Conservation (phyloP, 768 basidiomycete genomes). For the Lactarius indigo region DNA sequence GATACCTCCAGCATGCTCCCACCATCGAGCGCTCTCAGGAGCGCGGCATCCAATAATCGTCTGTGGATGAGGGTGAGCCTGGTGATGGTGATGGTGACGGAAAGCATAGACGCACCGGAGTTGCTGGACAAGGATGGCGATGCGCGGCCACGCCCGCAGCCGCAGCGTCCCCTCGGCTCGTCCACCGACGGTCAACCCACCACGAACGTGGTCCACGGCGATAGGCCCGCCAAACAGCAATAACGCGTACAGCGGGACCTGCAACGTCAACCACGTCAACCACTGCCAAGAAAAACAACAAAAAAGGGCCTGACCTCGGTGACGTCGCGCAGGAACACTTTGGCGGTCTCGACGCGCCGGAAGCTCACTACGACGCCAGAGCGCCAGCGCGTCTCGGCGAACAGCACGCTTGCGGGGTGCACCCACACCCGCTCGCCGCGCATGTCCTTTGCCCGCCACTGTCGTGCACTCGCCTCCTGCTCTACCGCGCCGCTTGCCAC, state of each 20-base stretch:
- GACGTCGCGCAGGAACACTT: slow-evolving; percentile 82
- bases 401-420: slow-evolving; percentile 80
- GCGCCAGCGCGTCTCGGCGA: slow-evolving; percentile 67
- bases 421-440: slow-evolving; percentile 63
- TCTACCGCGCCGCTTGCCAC: slow-evolving; percentile 80
- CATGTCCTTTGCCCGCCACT: slow-evolving; percentile 80
- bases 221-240: slow-evolving; percentile 82
- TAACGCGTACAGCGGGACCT: slow-evolving; percentile 83
- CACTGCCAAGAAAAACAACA: background rate
- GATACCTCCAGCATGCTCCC: slow-evolving; percentile 47
- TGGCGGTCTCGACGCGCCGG: slow-evolving; percentile 74
- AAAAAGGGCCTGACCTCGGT: slow-evolving; percentile 58
- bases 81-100: background rate
- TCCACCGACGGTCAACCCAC: slow-evolving; percentile 64
- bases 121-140: slow-evolving; percentile 86
- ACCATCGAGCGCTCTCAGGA: slow-evolving; percentile 59
- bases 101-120: slow-evolving; percentile 50
- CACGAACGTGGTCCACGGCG: slow-evolving; percentile 71
- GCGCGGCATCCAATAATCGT: slow-evolving; percentile 64
- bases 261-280: background rate
- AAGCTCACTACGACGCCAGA: slow-evolving; percentile 82
- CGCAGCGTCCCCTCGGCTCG: slow-evolving; percentile 51
- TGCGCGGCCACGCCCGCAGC: slow-evolving; percentile 82
- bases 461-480: slow-evolving; percentile 78
- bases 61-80: slow-evolving; percentile 34